Conservation (phyloP, 2,329 filamentous ascomycete species). For the Onygena corvina region DNA sequence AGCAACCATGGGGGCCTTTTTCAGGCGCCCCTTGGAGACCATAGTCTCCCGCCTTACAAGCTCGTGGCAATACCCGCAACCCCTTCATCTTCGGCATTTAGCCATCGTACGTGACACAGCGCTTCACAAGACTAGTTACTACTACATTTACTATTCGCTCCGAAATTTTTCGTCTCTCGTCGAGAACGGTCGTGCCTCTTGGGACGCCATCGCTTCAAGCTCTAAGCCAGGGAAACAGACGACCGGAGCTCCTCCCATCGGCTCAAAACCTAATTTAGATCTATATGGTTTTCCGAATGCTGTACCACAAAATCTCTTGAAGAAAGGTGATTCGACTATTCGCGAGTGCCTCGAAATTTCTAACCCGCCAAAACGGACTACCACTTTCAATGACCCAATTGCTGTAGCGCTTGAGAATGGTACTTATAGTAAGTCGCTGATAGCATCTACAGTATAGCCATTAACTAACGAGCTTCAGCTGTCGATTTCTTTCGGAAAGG, state of each 20-base stretch:
- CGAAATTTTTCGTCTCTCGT: slow-evolving; percentile 43
- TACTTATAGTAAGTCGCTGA: slow-evolving; percentile 22
- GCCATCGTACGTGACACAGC: slow-evolving; percentile 45
- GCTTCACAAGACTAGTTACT: slow-evolving; percentile 36
- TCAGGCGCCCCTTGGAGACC: slow-evolving; percentile 44
- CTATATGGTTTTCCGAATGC: slow-evolving; percentile 38
- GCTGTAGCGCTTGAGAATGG: slow-evolving; percentile 22
- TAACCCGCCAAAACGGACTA: slow-evolving; percentile 25
- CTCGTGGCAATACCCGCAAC: slow-evolving; percentile 48
- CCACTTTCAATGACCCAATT: slow-evolving; percentile 27
- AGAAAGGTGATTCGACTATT: slow-evolving; percentile 34
- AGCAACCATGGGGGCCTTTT: slow-evolving; percentile 40
- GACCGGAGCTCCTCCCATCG: slow-evolving; percentile 20
- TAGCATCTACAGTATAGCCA: neutral
- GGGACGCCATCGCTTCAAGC: slow-evolving; percentile 41
- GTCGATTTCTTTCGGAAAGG: slow-evolving; percentile 4
- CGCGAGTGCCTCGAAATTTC: slow-evolving; percentile 27
- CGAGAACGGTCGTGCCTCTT: slow-evolving; percentile 37
- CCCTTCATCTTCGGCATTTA: slow-evolving; percentile 44
- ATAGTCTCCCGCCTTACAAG: slow-evolving; percentile 42
- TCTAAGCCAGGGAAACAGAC: slow-evolving; percentile 22
- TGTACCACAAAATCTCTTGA: slow-evolving; percentile 26
- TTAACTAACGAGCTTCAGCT: neutral
- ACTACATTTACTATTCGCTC: slow-evolving; percentile 46
- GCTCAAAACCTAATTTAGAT: slow-evolving; percentile 31